Evolutionary conservation across 1,139 yeast genomes (phyloP), one percentile per base, ranked within the genome.

Genomic region (Candida sanyaensis): DNA sequence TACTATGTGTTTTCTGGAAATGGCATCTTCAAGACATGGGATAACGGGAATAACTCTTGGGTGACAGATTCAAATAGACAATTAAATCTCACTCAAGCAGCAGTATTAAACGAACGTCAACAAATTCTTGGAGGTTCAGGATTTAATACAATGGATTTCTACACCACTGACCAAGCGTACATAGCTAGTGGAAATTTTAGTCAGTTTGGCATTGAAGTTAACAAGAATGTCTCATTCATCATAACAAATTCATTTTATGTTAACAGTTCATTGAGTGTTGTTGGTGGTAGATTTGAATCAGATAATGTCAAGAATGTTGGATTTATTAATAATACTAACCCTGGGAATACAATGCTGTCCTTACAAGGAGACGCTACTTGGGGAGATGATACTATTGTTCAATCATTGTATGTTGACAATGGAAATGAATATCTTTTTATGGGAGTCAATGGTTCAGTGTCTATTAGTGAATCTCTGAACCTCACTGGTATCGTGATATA

Each of bases 401-500:
- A 75, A 46, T 50, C 77, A 0, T 58, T 83, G 33, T 73, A 75
- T 52, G 79, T 74, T 24, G 76, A 75, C 50, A 64, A 60, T 37
- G 55, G 62, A 17, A 56, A 65, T 24, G 63, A 71, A 30, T 63
- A 62, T 43, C 63, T 85, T 30, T 73, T 78, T 48, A 69, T 81
- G 46, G 87, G 87, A 4, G 75, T 78, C 32, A 69, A 74, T 49
- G 81, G 87, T 1, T 55, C 77, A 1, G 80, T 77, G 2, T 50
- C 50, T 6, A 46, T 70, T 6, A 53, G 60, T 23, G 57, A 59
- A 21, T 57, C 52, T 12, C 47, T 59, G 5, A 60, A 64, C 2
- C 56, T 67, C 5, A 66, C 77, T 6, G 87, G 88, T 13, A 61
- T 84, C 7, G 58, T 80, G 11, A 71, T 83, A 39, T 84, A 80